Conservation (phyloP, 352 stramenopile species). For the Pseudoperonospora humuli region DNA sequence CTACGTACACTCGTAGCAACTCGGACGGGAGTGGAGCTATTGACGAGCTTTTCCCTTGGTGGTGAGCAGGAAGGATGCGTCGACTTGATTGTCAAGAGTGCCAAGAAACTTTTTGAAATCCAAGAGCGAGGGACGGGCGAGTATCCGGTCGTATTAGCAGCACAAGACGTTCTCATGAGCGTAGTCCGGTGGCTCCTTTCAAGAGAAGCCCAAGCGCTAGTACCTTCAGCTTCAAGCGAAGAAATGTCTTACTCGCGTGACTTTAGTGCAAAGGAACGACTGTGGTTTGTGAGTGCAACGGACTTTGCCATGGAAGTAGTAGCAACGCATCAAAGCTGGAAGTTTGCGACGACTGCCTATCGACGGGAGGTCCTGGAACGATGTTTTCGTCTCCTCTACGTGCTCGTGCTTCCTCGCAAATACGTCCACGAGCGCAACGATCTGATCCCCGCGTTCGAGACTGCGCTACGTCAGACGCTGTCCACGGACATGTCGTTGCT, state of each 20-base stretch:
- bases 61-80: conserved; percentile 48
- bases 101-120: conserved; percentile 55
- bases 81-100: conserved; percentile 39
- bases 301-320: conserved; percentile 58
- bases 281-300: conserved; percentile 46
- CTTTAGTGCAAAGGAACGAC: conserved; percentile 24
- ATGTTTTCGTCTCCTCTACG: conserved; percentile 46
- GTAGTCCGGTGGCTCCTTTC: conserved; percentile 52
- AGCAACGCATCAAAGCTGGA: conserved; percentile 55
- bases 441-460: conserved; percentile 41
- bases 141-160: conserved; percentile 45
- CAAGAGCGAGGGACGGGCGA: conserved; percentile 41
- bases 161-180: conserved; percentile 47
- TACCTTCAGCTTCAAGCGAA: conserved; percentile 1
- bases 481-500: conserved; percentile 43
- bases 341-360: conserved; percentile 31
- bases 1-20: conserved; percentile 33
- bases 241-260: background rate
- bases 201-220: conserved; percentile 30
- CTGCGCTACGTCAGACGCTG: conserved; percentile 38
- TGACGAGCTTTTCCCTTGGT: conserved; percentile 36
- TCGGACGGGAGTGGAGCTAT: conserved; percentile 28
- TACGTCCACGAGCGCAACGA: conserved; percentile 29
- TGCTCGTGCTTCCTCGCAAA: conserved; percentile 32
- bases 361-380: conserved; percentile 42